A percentile compares a stretch with the other conserved stretches of the same genome.
phyloP scores from a whole-genome alignment of 2,329 filamentous ascomycete species.

The Dryadomyces quercivorus region DNA sequence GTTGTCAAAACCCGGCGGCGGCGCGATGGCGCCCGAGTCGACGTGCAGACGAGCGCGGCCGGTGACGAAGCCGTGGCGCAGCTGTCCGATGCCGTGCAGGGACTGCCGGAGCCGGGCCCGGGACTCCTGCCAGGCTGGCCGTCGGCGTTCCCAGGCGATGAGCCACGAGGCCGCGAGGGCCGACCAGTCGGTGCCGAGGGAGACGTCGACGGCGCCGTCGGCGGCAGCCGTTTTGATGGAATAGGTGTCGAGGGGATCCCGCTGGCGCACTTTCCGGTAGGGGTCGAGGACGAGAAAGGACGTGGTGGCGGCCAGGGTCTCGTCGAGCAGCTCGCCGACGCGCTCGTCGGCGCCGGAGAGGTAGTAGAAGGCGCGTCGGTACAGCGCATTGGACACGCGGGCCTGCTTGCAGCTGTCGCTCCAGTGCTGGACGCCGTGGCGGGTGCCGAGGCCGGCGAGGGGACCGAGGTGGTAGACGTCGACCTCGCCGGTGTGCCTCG shows the following conservation, averaged over 20 bases:
- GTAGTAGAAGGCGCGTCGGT: conserved; percentile 45
- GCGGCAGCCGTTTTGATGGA: conserved; percentile 7
- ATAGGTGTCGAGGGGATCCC: conserved; percentile 35
- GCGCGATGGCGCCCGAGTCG: conserved; percentile 44
- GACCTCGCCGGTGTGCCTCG: conserved; percentile 47
- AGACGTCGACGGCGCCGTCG: conserved; percentile 28
- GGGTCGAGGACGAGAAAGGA: conserved; percentile 42
- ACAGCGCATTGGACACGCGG: conserved; percentile 45
- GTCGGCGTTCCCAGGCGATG: conserved; percentile 46
- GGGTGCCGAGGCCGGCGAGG: conserved; percentile 47
- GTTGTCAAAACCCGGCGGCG: conserved; percentile 39
- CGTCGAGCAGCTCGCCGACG: conserved; percentile 39
- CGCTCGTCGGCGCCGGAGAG: conserved; percentile 42
- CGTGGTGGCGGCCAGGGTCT: conserved; percentile 37
- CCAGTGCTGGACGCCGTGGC: conserved; percentile 52
- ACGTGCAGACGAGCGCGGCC: conserved; percentile 20
- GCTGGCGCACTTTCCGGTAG: conserved; percentile 40
- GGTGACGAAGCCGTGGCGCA: conserved; percentile 34
- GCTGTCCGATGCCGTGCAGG: conserved; percentile 35
- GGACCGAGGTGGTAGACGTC: conserved; percentile 48
- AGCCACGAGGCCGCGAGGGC: conserved; percentile 45
- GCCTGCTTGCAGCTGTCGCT: conserved; percentile 49
- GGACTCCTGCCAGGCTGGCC: conserved; percentile 38
- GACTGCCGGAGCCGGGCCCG: conserved; percentile 35
- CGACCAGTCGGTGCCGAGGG: conserved; percentile 47